Base-by-base conservation (phyloP, 352 stramenopile genomes). In the Pythium pyrilobum region DNA sequence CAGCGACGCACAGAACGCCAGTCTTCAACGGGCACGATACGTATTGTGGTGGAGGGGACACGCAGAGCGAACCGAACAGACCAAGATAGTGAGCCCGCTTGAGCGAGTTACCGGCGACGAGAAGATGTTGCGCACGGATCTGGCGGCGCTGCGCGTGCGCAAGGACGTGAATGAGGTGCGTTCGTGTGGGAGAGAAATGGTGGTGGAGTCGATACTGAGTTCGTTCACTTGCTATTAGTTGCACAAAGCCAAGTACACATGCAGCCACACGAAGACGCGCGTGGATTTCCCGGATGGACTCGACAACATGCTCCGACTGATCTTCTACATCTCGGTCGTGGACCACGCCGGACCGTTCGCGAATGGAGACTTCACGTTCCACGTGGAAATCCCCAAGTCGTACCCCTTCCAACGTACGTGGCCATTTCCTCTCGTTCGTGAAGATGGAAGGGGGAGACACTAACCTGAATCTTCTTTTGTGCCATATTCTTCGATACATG, bases 151-250 rank as follows among this genome's bases (percentile, higher is more conserved):
- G 27, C 83, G 83, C 24, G 81, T 94, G 40, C 77, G 81, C 27
- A 94, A 94, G 62, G 83, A 94, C 47, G 75, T 94, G 16, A 94
- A 92, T 45, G 83, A 94, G 69, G 83, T 92, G 41, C 18, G 59
- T 56, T 6, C 16, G 7, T 5, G 15, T 2, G 1, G 47, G 27
- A 10, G 8, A 25, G 23, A 32, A 21, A 39, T 20, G 4, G 43
- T 43, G 29, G 16, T 53, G 29, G 51, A 36, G n/a, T 48, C 9
- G 18, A 13, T 28, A 9, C 21, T 1, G 27, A 38, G 15, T 31
- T 43, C 33, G 3, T 11, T 45, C 8, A 2, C 8, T 24, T 44
- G 16, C 15, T 34, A 40, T 62, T 55, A 89, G 84, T 57, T 95
- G 36, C 70, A 78, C 31, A 95, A 92, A 56, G 78, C 71, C 42